Conservation (phyloP, 2,329 filamentous ascomycete genomes). For the Hansfordia pulvinata region DNA sequence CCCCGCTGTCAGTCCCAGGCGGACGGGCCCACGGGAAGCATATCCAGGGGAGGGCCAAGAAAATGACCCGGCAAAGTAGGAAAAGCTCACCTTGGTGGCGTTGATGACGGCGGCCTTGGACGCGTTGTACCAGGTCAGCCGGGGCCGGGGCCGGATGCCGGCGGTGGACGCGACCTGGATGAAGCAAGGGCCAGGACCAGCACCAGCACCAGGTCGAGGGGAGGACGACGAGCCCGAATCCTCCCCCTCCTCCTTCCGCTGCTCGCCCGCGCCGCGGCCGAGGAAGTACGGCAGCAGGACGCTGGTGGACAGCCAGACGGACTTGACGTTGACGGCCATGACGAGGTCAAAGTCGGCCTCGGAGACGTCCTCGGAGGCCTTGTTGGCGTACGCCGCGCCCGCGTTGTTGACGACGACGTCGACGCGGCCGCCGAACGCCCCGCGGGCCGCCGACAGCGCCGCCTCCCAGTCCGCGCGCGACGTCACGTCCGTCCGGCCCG, state of each 20-base stretch:
- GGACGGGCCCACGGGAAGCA: no score
- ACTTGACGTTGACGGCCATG: constrained; percentile 57
- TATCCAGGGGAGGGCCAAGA: no score
- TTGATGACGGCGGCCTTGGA: constrained; percentile 53
- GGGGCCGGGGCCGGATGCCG: constrained; percentile 43
- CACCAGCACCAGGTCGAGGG: no score
- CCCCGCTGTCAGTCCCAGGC: no score
- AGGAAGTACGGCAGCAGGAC: constrained; percentile 49
- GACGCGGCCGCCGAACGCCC: constrained; percentile 34
- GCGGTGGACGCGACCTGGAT: constrained; percentile 56
- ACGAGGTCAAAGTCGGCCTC: constrained; percentile 53
- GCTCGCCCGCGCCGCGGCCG: no score
- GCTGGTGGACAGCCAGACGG: constrained; percentile 45
- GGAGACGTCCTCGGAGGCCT: constrained; percentile 49
- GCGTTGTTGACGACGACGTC: constrained; percentile 51
- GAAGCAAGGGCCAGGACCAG: no score
- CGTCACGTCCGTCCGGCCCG: constrained; percentile 37
- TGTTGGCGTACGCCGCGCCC: constrained; percentile 43
- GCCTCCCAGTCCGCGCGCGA: constrained; percentile 36
- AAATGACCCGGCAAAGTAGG: background rate
- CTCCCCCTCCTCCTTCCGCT: no score
- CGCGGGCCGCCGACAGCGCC: constrained; percentile 28
- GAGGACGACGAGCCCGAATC: no score
- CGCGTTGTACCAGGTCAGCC: constrained; percentile 58
- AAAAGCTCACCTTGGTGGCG: constrained; percentile 27